Percentiles rank a stretch among this genome's conserved stretches.
phyloP scores from a whole-genome alignment of 1,139 yeast species.

The Hansenula lynferdii region DNA sequence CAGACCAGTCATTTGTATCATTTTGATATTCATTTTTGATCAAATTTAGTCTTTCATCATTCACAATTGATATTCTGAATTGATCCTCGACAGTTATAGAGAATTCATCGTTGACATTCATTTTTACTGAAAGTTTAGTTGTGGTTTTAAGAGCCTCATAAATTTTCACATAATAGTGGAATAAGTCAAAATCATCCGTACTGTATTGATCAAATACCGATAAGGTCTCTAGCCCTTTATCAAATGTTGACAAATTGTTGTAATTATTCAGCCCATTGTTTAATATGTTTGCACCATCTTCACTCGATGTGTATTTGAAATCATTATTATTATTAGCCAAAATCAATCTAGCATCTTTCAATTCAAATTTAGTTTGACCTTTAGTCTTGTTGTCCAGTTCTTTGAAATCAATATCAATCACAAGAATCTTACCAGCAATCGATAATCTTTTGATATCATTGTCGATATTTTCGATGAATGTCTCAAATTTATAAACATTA shows the following conservation, averaged over 20 bases:
- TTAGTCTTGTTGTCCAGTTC: slow-evolving; percentile 6
- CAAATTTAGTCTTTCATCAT: slow-evolving; percentile 12
- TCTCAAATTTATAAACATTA: slow-evolving; percentile 21
- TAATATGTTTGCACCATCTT: slow-evolving; percentile 11
- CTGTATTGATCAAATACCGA: slow-evolving; percentile 20
- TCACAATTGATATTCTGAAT: slow-evolving; percentile 8
- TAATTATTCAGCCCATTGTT: slow-evolving; percentile 10
- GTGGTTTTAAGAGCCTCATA: slow-evolving; percentile 4
- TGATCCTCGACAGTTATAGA: slow-evolving; percentile 5
- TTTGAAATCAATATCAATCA: slow-evolving; percentile 21
- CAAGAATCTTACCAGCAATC: slow-evolving; percentile 24
- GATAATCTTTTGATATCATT: slow-evolving; percentile 14
- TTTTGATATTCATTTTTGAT: not conserved
- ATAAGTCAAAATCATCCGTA: slow-evolving; percentile 16
- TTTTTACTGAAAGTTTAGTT: slow-evolving; percentile 4
- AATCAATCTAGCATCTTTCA: slow-evolving; percentile 13
- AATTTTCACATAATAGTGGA: slow-evolving; percentile 12
- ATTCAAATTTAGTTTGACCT: slow-evolving; percentile 11
- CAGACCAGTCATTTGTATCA: not conserved
- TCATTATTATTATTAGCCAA: slow-evolving; percentile 20
- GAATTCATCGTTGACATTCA: slow-evolving; percentile 17
- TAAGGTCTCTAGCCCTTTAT: slow-evolving; percentile 13
- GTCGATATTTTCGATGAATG: slow-evolving; percentile 16
- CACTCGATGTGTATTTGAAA: slow-evolving; percentile 12
- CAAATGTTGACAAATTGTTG: slow-evolving; percentile 14